Conservation (phyloP, 495 filamentous ascomycete species). For the Acidiella bohemica region DNA sequence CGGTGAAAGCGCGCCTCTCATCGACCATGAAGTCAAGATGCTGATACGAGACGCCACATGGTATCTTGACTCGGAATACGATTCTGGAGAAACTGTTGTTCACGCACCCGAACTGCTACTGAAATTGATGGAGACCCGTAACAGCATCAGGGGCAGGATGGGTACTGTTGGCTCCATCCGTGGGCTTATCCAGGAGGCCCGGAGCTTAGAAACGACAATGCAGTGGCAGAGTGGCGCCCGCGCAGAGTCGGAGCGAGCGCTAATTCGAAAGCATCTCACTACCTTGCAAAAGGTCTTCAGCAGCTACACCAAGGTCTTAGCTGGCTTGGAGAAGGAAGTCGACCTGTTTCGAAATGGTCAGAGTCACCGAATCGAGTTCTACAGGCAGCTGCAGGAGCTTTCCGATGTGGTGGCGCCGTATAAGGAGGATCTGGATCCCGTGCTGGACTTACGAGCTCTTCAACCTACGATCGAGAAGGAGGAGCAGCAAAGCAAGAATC, state of each 20-base stretch:
- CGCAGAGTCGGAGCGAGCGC: slow-evolving; percentile 47
- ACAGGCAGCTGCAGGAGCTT: slow-evolving; percentile 73
- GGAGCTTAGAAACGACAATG: slow-evolving; percentile 47
- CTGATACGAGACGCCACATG: slow-evolving; percentile 46
- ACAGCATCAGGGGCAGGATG: slow-evolving; percentile 34
- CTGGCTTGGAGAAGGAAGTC: slow-evolving; percentile 52
- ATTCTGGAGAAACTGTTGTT: slow-evolving; percentile 48
- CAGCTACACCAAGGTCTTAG: slow-evolving; percentile 50
- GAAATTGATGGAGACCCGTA: slow-evolving; percentile 44
- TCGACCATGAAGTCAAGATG: slow-evolving; percentile 56
- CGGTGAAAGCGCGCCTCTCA: slow-evolving; percentile 61
- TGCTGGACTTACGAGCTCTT: slow-evolving; percentile 30
- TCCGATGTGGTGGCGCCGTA: slow-evolving; percentile 73
- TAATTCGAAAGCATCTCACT: slow-evolving; percentile 44
- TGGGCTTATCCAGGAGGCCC: slow-evolving; percentile 52
- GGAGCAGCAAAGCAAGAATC: slow-evolving; percentile 35
- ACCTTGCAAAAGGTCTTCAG: slow-evolving; percentile 45
- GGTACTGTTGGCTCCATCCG: slow-evolving; percentile 49
- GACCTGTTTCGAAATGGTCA: slow-evolving; percentile 62
- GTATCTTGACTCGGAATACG: slow-evolving; percentile 48
- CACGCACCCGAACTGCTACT: slow-evolving; percentile 58
- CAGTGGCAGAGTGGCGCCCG: slow-evolving; percentile 53
- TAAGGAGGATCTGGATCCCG: slow-evolving; percentile 41
- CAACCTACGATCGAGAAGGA: slow-evolving; percentile 31
- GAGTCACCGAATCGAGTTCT: slow-evolving; percentile 75